Base-by-base conservation (phyloP, 306 rosid genomes). In the Malus asiatica region DNA sequence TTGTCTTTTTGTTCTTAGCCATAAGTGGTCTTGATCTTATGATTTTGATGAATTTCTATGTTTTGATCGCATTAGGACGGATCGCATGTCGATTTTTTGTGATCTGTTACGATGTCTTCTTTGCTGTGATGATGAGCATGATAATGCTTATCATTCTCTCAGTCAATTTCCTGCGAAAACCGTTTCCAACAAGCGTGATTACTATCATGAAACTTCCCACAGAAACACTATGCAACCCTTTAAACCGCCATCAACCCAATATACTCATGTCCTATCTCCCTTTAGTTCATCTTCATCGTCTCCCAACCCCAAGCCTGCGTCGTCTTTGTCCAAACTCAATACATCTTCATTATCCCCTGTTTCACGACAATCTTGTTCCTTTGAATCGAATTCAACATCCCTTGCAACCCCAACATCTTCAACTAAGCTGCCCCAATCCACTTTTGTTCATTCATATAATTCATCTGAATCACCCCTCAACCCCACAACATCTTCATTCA, bases 91-190 rank as follows among this genome's bases (percentile, higher is more conserved):
- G 7, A 0, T 1, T 27, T 38, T 59, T 48, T 15, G 74, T 45
- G 73, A 45, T 16, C 3, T 77, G 3, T 25, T 84, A 25, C 61
- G 64, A 46, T 60, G 71, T 14, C 65, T 84, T 42, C 71, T 80
- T n/a, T 70, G 80, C 25, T 65, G 82, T 55, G 44, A 22, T 5
- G 70, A 74, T 20, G 76, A 83, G 42, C 22, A 4, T 52, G 58
- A 61, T 38, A 22, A 20, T 58, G 1, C 19, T 48, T 48, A 14
- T 48, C 53, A 20, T 35, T 16, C 1, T 52, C 38, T 6, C 42
- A 7, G 30, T 33, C 69, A 33, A 33, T 5, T 19, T 65, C 15
- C 25, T 22, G 4, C 2, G 3, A 3, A 65, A 32, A 32, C 7
- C 1, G 5, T 1, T 61, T 61, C 66, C 53, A 48, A 12, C 66